Conservation (phyloP, 371 early-diverging fungal species). For the Encephalitozoon cuniculi region DNA sequence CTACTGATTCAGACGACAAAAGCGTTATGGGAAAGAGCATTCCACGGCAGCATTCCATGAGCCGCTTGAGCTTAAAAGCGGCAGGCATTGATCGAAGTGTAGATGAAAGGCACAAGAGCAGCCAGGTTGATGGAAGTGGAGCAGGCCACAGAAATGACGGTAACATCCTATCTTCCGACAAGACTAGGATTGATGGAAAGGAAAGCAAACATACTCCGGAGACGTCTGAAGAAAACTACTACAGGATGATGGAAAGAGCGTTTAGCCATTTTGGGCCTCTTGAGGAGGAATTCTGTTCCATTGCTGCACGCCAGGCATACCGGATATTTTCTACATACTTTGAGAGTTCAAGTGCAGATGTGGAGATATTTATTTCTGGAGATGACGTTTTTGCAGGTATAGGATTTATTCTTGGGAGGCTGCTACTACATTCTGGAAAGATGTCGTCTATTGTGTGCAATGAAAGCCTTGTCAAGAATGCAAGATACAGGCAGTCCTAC, state of each 20-base stretch:
- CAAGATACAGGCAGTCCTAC: background rate
- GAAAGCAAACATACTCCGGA: background rate
- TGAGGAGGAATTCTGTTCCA: slow-evolving; percentile 3
- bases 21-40: background rate
- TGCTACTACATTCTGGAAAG: background rate
- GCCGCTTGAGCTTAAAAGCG: background rate
- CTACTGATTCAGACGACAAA: background rate
- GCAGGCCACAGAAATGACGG: background rate
- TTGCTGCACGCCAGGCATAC: slow-evolving; percentile 4
- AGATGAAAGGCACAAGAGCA: background rate
- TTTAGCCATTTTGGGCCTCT: slow-evolving; percentile 2
- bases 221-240: background rate
- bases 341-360: background rate
- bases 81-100: background rate
- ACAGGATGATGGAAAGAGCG: background rate
- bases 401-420: slow-evolving; percentile 1
- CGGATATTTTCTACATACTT: slow-evolving; percentile 6
- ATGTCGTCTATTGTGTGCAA: background rate
- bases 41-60: background rate
- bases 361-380: background rate
- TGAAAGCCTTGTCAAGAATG: background rate
- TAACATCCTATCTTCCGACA: background rate
- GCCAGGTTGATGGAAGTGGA: background rate
- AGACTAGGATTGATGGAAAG: background rate
- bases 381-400: background rate